Evolutionary conservation across 2,329 filamentous ascomycete species (phyloP).

Genomic region (Beauveria medogensis): DNA sequence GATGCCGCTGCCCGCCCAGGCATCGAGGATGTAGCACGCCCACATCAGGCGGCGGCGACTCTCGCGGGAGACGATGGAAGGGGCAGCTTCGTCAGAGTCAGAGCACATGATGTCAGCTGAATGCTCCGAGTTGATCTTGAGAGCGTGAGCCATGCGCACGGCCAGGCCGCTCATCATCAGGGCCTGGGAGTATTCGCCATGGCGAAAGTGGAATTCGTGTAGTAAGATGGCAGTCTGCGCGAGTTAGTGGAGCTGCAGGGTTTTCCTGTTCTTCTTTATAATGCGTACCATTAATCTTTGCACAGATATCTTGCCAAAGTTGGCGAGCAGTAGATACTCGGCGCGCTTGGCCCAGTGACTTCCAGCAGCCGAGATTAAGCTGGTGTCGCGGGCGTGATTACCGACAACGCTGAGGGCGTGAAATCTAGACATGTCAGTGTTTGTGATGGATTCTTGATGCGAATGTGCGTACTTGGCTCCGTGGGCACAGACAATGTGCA

Average conservation of each 20-base stretch:
- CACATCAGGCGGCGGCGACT: constrained; percentile 33
- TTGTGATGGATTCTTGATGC: background rate
- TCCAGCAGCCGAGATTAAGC: constrained; percentile 25
- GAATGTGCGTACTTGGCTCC: constrained; percentile 26
- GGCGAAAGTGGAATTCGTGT: constrained; percentile 32
- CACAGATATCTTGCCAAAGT: constrained; percentile 31
- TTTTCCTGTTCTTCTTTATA: background rate
- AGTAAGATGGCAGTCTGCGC: constrained; percentile 28
- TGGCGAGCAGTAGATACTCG: constrained; percentile 27
- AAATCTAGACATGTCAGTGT: constrained; percentile 22
- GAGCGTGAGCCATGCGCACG: constrained; percentile 33
- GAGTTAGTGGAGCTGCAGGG: background rate
- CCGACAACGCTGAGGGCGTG: constrained; percentile 23
- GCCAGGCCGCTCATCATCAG: constrained; percentile 33
- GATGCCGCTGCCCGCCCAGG: constrained; percentile 31
- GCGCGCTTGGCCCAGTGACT: constrained; percentile 31
- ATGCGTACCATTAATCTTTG: constrained; percentile 30
- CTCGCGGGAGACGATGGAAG: constrained; percentile 30
- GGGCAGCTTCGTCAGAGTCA: constrained; percentile 21
- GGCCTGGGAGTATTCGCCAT: constrained; percentile 31
- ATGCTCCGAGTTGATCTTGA: constrained; percentile 31
- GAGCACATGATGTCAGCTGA: constrained; percentile 31
- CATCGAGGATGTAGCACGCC: constrained; percentile 34
- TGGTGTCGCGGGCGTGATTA: constrained; percentile 22
- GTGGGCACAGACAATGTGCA: constrained; percentile 30